phyloP scores from a whole-genome alignment of 192 early-diverging fungal genomes.

The Backusella morwellensis region DNA sequence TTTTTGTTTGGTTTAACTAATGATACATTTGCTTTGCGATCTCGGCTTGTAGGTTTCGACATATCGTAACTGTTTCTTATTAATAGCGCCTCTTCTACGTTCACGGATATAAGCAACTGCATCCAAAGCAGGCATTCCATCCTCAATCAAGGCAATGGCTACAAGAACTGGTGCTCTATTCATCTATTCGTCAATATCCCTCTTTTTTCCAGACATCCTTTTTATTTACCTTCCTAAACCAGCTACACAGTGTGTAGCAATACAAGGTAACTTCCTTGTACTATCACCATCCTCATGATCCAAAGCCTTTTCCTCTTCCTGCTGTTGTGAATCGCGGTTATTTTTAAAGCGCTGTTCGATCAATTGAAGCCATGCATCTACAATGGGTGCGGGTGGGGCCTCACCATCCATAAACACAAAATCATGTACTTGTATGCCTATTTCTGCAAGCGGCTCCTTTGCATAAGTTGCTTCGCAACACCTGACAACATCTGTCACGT shows the following conservation, averaged over 20 bases:
- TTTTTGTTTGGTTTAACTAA: slow-evolving; percentile 13
- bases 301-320: background rate
- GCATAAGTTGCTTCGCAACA: slow-evolving; percentile 83
- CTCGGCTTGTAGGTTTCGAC: slow-evolving; percentile 57
- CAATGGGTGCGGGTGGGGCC: slow-evolving; percentile 59
- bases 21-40: slow-evolving; percentile 44
- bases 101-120: slow-evolving; percentile 71
- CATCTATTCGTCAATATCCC: background rate
- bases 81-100: slow-evolving; percentile 73
- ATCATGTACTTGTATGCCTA: slow-evolving; percentile 70
- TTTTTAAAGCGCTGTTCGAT: slow-evolving; percentile 51
- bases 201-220: background rate
- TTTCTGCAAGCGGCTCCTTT: slow-evolving; percentile 44
- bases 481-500: slow-evolving; percentile 75
- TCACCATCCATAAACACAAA: slow-evolving; percentile 73
- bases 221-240: slow-evolving; percentile 64
- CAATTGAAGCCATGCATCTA: slow-evolving; percentile 64
- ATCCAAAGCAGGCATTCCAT: slow-evolving; percentile 77
- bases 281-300: background rate
- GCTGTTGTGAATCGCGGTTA: background rate
- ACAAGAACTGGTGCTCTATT: slow-evolving; percentile 62
- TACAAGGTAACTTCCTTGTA: slow-evolving; percentile 22
- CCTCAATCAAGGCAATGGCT: slow-evolving; percentile 79
- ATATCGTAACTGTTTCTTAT: slow-evolving; percentile 64
- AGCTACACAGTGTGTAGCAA: slow-evolving; percentile 79